Conservation (phyloP, 345 rosid genomes). For the Sisymbrium irio region DNA sequence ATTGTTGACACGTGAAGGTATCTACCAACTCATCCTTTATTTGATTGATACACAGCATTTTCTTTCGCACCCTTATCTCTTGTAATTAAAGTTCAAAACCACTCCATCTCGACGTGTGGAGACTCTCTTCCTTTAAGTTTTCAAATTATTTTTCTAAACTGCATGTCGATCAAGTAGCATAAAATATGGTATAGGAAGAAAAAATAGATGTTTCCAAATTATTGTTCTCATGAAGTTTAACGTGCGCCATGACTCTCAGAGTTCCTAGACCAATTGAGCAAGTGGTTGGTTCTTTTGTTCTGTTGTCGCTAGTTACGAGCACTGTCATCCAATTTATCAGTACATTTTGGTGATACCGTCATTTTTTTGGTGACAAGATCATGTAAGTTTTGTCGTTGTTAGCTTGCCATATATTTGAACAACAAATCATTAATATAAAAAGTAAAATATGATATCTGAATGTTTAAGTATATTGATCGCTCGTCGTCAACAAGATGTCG, state of each 20-base stretch:
- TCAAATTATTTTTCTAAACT: neutral
- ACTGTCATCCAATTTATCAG: neutral
- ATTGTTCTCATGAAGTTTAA: neutral
- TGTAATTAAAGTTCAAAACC: conserved; percentile 5
- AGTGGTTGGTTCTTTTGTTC: neutral
- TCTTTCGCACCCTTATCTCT: neutral
- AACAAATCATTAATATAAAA: too few species aligned
- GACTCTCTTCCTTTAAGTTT: neutral
- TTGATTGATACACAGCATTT: neutral
- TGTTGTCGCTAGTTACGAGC: neutral
- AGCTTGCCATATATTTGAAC: neutral
- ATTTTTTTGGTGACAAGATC: neutral
- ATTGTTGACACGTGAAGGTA: neutral
- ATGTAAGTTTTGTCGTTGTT: neutral
- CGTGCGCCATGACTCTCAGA: neutral
- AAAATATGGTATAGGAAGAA: neutral
- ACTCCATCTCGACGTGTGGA: neutral
- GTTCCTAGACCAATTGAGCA: neutral
- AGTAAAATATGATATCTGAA: too few species aligned
- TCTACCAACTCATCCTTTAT: neutral
- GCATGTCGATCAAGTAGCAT: neutral
- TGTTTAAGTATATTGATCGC: neutral
- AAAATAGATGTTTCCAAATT: neutral
- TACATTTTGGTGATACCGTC: neutral
- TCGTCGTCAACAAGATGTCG: neutral